Evolutionary conservation across 306 rosid genomes (phyloP).

Genomic region (Alnus rubra): DNA sequence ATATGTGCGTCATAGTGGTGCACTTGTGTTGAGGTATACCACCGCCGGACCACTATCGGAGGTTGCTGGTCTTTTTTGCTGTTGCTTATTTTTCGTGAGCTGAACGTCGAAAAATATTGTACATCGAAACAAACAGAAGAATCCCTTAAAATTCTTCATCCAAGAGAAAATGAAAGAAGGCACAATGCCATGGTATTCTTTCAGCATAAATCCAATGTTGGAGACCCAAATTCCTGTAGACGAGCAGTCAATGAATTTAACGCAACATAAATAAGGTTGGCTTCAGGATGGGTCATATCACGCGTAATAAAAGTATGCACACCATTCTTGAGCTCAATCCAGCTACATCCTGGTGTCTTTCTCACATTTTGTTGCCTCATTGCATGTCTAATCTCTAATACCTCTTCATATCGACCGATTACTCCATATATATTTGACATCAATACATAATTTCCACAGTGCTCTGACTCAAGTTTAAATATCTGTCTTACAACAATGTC

Average conservation of each 20-base stretch:
- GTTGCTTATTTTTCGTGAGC: too few species aligned
- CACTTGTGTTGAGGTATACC: too few species aligned
- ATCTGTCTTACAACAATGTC: slow-evolving; percentile 55
- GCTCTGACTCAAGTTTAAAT: slow-evolving; percentile 69
- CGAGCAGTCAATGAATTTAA: slow-evolving; percentile 67
- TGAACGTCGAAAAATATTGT: too few species aligned
- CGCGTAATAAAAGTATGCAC: slow-evolving; percentile 66
- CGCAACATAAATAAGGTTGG: slow-evolving; percentile 52
- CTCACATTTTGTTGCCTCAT: slow-evolving; percentile 77
- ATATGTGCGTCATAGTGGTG: too few species aligned
- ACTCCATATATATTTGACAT: slow-evolving; percentile 75
- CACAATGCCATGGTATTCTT: slow-evolving; percentile 10
- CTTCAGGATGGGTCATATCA: slow-evolving; percentile 63
- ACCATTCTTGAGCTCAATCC: slow-evolving; percentile 84
- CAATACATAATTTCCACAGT: slow-evolving; percentile 76
- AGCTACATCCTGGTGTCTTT: slow-evolving; percentile 83
- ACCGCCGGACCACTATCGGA: too few species aligned
- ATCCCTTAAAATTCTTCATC: not conserved
- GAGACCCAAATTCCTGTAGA: slow-evolving; percentile 53
- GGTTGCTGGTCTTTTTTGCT: too few species aligned
- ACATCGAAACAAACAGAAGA: too few species aligned
- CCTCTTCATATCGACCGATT: slow-evolving; percentile 67
- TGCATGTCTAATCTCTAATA: slow-evolving; percentile 58
- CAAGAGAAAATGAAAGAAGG: not conserved
- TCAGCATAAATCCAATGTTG: slow-evolving; percentile 32